Conservation (phyloP, 129 eudicot genomes). For the Pseudognaphalium luteoalbum region DNA sequence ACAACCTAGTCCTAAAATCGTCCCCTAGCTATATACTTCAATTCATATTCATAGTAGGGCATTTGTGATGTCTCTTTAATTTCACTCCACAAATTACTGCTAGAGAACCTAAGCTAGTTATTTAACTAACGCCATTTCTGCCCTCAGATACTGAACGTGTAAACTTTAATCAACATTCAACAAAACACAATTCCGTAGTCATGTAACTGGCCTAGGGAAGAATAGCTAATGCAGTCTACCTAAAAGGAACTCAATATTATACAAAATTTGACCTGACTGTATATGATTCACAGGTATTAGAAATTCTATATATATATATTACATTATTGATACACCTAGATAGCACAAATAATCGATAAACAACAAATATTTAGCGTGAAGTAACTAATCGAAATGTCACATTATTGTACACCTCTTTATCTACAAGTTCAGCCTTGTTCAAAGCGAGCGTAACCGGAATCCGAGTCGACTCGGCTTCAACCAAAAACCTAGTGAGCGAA, state of each 20-base stretch:
- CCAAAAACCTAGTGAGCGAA: constrained; percentile 78
- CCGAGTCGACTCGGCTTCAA: constrained; percentile 88
- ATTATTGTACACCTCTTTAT: constrained; percentile 47
- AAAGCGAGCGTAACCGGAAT: constrained; percentile 77
- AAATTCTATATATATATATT: not conserved
- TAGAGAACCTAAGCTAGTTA: not conserved
- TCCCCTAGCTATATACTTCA: not conserved
- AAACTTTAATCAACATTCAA: not conserved
- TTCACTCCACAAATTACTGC: not conserved
- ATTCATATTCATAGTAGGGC: not conserved
- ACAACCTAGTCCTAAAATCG: not conserved
- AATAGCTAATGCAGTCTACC: constrained; percentile 8
- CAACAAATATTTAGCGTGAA: not conserved
- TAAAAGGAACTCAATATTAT: constrained; percentile 8
- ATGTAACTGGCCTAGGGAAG: not conserved
- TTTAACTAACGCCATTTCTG: not conserved
- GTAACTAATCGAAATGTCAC: not conserved
- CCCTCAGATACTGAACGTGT: not conserved
- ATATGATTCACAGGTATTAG: not conserved
- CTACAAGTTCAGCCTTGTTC: constrained; percentile 79
- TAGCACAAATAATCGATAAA: not conserved
- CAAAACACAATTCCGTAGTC: not conserved
- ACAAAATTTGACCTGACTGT: not conserved
- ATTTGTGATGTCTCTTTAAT: not conserved
- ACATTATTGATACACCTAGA: not conserved